Conservation (phyloP, 2,329 filamentous ascomycete species). For the Trichoderma semiorbis region DNA sequence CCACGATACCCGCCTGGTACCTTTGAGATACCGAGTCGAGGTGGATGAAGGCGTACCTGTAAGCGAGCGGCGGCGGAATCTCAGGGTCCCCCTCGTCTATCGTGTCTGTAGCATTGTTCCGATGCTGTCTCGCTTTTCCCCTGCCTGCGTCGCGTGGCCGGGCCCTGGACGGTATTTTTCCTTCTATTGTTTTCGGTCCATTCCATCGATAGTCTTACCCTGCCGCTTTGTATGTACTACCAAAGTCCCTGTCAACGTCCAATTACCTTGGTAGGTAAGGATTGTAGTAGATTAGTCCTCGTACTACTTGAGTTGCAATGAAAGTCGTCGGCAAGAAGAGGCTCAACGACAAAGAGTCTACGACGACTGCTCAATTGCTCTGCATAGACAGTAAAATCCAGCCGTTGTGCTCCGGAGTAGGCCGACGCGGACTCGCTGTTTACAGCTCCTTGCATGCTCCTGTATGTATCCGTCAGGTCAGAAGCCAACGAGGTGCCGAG, state of each 20-base stretch:
- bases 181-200: background rate
- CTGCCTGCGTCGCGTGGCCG: conserved; percentile 4
- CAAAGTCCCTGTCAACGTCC: background rate
- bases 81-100: conserved; percentile 13
- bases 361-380: background rate
- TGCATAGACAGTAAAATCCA: background rate
- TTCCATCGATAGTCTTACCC: background rate
- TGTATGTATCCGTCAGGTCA: background rate
- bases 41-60: background rate
- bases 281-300: background rate
- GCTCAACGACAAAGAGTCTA: background rate
- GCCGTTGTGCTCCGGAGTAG: background rate
- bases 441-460: background rate
- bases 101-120: conserved; percentile 7
- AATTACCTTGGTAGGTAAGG: background rate
- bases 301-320: background rate
- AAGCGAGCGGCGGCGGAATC: conserved; percentile 7
- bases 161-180: background rate
- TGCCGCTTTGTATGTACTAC: background rate
- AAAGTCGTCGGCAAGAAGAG: background rate
- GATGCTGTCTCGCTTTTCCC: conserved; percentile 11
- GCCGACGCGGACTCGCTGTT: background rate
- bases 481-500: background rate
- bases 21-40: background rate
- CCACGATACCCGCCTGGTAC: background rate